These are phyloP conservation scores for Malus hybrid DNA, from an alignment of 331 rosid species.

Conservation along the genomic window DNA sequence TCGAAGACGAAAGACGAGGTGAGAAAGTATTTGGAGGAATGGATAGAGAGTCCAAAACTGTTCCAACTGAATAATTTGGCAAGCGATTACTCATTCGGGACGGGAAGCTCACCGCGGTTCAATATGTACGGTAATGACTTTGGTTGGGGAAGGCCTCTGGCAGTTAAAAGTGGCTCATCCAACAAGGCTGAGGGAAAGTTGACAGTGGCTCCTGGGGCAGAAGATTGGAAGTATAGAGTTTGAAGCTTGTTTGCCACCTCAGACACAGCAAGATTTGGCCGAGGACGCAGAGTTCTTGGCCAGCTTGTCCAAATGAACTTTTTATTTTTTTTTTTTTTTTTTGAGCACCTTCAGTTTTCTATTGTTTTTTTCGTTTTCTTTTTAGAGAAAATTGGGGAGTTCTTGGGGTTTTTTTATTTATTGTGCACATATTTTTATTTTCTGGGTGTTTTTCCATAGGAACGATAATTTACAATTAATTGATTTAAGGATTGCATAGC, in stretches of 20 bases:
- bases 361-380: too few species aligned
- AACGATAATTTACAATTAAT: too few species aligned
- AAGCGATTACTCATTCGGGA: not conserved
- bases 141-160: slow-evolving; percentile 17
- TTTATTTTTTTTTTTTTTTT: too few species aligned
- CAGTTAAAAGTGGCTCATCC: slow-evolving; percentile 3
- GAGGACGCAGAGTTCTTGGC: slow-evolving; percentile 1
- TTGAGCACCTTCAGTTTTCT: too few species aligned
- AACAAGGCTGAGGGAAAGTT: slow-evolving; percentile 2
- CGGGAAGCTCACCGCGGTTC: slow-evolving; percentile 17
- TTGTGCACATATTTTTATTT: too few species aligned
- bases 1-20: not conserved
- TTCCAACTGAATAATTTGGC: not conserved
- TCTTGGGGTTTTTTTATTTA: too few species aligned
- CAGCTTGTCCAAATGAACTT: not conserved
- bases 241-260: slow-evolving; percentile 9
- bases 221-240: slow-evolving; percentile 20
- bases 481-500: too few species aligned
- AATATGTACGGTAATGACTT: slow-evolving; percentile 15
- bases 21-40: not conserved
- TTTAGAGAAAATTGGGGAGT: too few species aligned
- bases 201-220: slow-evolving; percentile 10
- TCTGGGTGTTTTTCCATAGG: too few species aligned
- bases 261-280: not conserved
- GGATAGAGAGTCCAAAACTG: not conserved